These are phyloP conservation scores for Cylindricascospora bacillispora DNA, from an alignment of 1,139 yeast species.

Conservation along the genomic window DNA sequence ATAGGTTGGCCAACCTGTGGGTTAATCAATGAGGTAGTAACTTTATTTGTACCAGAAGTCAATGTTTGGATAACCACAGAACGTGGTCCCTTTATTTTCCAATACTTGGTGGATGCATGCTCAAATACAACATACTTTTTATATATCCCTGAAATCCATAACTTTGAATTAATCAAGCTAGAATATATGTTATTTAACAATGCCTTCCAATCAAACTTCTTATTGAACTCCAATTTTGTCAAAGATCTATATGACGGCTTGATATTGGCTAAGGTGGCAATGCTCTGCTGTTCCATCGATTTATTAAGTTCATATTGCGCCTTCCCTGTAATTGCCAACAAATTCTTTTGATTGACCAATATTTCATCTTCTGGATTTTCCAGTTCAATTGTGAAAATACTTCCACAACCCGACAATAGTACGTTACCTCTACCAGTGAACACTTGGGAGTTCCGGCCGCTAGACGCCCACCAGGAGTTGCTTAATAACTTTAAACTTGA, in stretches of 20 bases:
- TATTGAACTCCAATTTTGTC: too few species aligned
- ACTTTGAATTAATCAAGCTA: too few species aligned
- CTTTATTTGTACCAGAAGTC: not conserved
- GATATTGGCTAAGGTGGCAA: not conserved
- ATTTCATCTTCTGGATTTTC: constrained; percentile 17
- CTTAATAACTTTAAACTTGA: constrained; percentile 15
- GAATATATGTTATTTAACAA: too few species aligned
- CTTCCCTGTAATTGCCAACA: constrained; percentile 22
- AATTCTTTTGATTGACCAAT: constrained; percentile 18
- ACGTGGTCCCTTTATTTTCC: constrained; percentile 24
- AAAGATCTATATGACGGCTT: not conserved
- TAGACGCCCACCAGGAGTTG: constrained; percentile 6
- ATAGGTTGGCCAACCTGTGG: not conserved
- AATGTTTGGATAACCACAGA: constrained; percentile 19
- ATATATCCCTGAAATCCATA: too few species aligned
- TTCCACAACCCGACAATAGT: constrained; percentile 23
- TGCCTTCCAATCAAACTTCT: too few species aligned
- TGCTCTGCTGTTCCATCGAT: not conserved
- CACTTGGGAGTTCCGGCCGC: constrained; percentile 10
- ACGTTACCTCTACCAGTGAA: constrained; percentile 24
- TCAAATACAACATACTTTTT: too few species aligned
- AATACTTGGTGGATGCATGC: too few species aligned
- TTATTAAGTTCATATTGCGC: constrained; percentile 16
- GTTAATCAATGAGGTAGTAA: not conserved
- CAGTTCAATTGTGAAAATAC: constrained; percentile 21